Percentiles rank a stretch among this genome's conserved stretches.
These are phyloP conservation scores for Pseudohalonectria lignicola DNA, from an alignment of 2,329 filamentous ascomycete genomes.

Conservation along the genomic window DNA sequence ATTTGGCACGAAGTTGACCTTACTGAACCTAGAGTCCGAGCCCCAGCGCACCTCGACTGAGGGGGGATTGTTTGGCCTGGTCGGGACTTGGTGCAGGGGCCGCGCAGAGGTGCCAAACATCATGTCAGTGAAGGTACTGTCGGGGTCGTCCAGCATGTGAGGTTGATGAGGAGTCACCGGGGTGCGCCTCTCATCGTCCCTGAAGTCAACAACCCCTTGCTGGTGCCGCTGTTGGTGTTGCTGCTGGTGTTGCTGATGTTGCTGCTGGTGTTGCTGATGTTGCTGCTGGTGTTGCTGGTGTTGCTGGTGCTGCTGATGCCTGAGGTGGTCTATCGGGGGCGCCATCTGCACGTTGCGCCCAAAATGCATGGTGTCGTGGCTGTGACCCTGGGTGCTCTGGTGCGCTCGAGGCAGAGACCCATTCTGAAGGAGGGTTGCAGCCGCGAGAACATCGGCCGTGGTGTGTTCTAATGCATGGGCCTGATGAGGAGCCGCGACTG, in stretches of 20 bases:
- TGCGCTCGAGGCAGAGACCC: conserved; percentile 17
- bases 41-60: conserved; percentile 41
- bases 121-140: conserved; percentile 29
- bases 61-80: background rate
- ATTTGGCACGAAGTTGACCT: conserved; percentile 42
- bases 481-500: conserved; percentile 8
- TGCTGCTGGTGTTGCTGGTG: no score
- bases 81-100: conserved; percentile 1
- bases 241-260: no score
- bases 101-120: conserved; percentile 20
- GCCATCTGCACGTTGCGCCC: conserved; percentile 11
- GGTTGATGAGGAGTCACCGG: no score
- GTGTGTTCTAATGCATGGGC: conserved; percentile 17
- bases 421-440: conserved; percentile 40
- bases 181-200: conserved; percentile 23
- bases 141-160: conserved; percentile 16
- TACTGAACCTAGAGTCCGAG: conserved; percentile 54
- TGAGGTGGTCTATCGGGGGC: conserved; percentile 27
- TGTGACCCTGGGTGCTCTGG: conserved; percentile 15
- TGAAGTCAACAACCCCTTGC: conserved; percentile 30
- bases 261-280: no score
- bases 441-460: conserved; percentile 46
- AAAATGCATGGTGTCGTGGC: conserved; percentile 6
- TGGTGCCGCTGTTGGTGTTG: no score
- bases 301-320: no score